Percentiles rank a stretch among this genome's conserved stretches.
Evolutionary conservation across 1,284 basidiomycete species (phyloP).

Genomic region (Stygiomarasmius scandens): DNA sequence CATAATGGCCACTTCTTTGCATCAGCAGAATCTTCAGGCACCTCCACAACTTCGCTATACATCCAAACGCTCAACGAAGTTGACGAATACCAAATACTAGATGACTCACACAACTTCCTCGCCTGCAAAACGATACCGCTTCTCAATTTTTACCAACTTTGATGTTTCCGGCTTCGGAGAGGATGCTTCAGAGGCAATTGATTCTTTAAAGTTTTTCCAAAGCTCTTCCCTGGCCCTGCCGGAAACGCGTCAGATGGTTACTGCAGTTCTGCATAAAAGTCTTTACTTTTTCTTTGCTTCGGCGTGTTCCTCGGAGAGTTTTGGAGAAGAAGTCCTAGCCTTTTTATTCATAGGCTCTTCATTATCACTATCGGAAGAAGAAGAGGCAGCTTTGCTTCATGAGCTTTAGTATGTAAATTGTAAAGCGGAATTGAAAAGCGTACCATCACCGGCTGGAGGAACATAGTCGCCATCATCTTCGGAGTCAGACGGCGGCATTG

Average conservation of each 20-base stretch:
- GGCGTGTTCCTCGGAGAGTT: constrained; percentile 33
- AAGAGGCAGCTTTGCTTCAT: constrained; percentile 35
- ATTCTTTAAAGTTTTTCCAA: constrained; percentile 66
- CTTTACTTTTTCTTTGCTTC: constrained; percentile 47
- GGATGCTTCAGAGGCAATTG: constrained; percentile 35
- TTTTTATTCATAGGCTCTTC: constrained; percentile 37
- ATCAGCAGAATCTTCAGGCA: constrained; percentile 69
- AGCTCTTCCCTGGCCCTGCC: constrained; percentile 51
- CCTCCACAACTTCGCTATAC: constrained; percentile 70
- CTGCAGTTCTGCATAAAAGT: constrained; percentile 9
- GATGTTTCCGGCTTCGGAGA: constrained; percentile 16
- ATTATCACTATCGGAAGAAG: constrained; percentile 28
- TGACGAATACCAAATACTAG: constrained; percentile 3
- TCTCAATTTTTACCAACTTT: constrained; percentile 65
- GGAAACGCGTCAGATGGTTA: not conserved
- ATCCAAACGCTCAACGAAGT: constrained; percentile 20
- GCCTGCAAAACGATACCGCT: constrained; percentile 72
- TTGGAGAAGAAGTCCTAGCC: constrained; percentile 26
- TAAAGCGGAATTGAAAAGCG: constrained; percentile 2
- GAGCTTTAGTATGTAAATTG: constrained; percentile 1
- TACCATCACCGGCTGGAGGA: constrained; percentile 50
- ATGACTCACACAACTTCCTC: constrained; percentile 66
- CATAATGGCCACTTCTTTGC: constrained; percentile 73
- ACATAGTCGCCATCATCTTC: constrained; percentile 70
- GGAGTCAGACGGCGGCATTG: constrained; percentile 43